Conservation (phyloP, 164 flowering plant genomes). For the Macadamia integrifolia region DNA sequence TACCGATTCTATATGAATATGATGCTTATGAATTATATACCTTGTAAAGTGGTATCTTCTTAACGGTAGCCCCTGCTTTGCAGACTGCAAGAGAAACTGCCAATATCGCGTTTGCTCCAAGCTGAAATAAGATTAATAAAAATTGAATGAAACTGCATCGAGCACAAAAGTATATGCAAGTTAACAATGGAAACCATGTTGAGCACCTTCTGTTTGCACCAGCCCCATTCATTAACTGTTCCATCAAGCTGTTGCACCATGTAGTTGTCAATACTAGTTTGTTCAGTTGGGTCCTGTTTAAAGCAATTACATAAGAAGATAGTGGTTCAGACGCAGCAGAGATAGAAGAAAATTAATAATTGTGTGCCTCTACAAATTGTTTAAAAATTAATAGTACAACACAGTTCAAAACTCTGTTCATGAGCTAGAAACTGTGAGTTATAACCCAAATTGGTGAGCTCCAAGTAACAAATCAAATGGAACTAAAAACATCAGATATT, state of each 20-base stretch:
- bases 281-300: slow-evolving; percentile 74
- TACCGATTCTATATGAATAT: neutral
- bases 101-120: slow-evolving; percentile 88
- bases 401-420: neutral
- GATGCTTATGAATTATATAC: slow-evolving; percentile 21
- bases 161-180: neutral
- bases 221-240: slow-evolving; percentile 91
- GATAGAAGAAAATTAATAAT: neutral
- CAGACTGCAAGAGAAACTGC: slow-evolving; percentile 95
- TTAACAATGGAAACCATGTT: neutral
- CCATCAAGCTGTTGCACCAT: slow-evolving; percentile 95
- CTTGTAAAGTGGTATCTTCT: slow-evolving; percentile 80
- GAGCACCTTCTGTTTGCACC: slow-evolving; percentile 94
- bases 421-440: neutral
- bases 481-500: neutral
- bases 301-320: neutral
- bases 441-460: neutral
- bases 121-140: slow-evolving; percentile 33
- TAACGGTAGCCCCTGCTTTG: slow-evolving; percentile 79
- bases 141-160: neutral
- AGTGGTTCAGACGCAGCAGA: neutral
- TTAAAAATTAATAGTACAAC: neutral
- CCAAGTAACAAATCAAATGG: neutral
- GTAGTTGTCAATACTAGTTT: slow-evolving; percentile 63
- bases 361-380: too few relatives aligned